Evolutionary conservation across 345 rosid species (phyloP).

Genomic region (Populus pruinosa): DNA sequence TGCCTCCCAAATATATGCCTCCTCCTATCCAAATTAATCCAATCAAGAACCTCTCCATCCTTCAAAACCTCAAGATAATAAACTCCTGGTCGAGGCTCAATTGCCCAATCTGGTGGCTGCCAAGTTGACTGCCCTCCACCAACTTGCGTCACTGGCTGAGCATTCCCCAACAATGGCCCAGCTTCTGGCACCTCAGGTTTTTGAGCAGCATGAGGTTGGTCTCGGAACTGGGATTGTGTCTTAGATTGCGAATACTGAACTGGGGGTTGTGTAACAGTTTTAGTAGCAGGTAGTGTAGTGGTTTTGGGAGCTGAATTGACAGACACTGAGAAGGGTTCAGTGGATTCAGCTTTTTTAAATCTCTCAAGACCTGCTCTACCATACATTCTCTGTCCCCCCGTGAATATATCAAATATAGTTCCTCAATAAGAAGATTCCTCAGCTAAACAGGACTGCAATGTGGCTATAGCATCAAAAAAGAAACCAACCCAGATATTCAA

Average conservation of each 20-base stretch:
- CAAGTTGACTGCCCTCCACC: slow-evolving; percentile 87
- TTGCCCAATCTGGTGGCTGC: slow-evolving; percentile 96
- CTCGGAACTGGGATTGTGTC: slow-evolving; percentile 23
- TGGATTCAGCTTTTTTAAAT: slow-evolving; percentile 82
- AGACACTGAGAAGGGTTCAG: slow-evolving; percentile 76
- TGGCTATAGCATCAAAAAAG: not conserved
- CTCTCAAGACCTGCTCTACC: slow-evolving; percentile 90
- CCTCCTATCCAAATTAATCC: slow-evolving; percentile 62
- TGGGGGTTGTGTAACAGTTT: slow-evolving; percentile 16
- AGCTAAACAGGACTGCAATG: not conserved
- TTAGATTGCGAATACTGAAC: slow-evolving; percentile 32
- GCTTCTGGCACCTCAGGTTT: slow-evolving; percentile 37
- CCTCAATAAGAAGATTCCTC: not conserved
- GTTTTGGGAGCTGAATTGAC: slow-evolving; percentile 44
- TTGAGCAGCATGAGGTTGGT: slow-evolving; percentile 28
- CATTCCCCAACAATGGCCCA: slow-evolving; percentile 38
- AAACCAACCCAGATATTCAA: not conserved
- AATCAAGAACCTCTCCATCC: slow-evolving; percentile 81
- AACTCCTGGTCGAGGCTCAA: slow-evolving; percentile 84
- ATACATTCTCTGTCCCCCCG: slow-evolving; percentile 52
- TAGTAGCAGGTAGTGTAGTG: slow-evolving; percentile 26
- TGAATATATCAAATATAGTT: not conserved
- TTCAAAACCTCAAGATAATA: slow-evolving; percentile 82
- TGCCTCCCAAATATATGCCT: slow-evolving; percentile 92
- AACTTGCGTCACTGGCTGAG: slow-evolving; percentile 49